Evolutionary conservation across 768 basidiomycete species (phyloP), one percentile per base, ranked within the genome.

Genomic region (Rubroboletus satanas): DNA sequence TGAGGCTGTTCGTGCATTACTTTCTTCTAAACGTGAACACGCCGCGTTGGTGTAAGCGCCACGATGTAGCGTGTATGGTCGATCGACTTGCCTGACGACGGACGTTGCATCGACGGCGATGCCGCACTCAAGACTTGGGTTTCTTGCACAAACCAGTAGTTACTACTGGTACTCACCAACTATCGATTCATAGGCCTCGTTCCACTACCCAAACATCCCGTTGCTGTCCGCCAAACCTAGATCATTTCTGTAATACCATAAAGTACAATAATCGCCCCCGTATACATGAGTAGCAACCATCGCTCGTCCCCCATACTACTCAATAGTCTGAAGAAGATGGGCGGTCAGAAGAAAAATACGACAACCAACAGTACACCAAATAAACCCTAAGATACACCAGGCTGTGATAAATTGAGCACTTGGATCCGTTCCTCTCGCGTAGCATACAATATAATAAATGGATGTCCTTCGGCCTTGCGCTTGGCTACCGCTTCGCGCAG

Each of bases 351-450:
- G 26, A 26, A 4, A 26, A 26, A 55, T 31, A 42, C 28, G 37
- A 23, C 10, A 10, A 2, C 31, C 33, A 31, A 48, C 21, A 21
- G 21, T 28, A n/a, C 18, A 12, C 1, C 4, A 26, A 14, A 50
- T 14, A 31, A 4, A 21, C 21, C 29, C 31, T 54, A 57, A 46
- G 52, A 31, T n/a, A 37, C 33, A 4, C 50, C 38, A 5, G 3
- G 3, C 26, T 57, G 61, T 23, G 65, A 63, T 8, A 83, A 62
- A 54, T 72, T 73, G 54, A 89, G 75, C 33, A 91, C 71, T 58
- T 85, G 85, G 11, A 82, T 76, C 33, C 84, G 79, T 52, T 89
- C 88, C 54, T 90, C 89, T 51, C 82, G 76, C 26, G 86, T 82
- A 41, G 82, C 78, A 65, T 84, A 87, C 48, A 90, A 67, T 12